A percentile compares a stretch with the other conserved stretches of the same genome.
phyloP scores from a whole-genome alignment of 495 filamentous ascomycete species.

The Penicillium dipodomyicola region DNA sequence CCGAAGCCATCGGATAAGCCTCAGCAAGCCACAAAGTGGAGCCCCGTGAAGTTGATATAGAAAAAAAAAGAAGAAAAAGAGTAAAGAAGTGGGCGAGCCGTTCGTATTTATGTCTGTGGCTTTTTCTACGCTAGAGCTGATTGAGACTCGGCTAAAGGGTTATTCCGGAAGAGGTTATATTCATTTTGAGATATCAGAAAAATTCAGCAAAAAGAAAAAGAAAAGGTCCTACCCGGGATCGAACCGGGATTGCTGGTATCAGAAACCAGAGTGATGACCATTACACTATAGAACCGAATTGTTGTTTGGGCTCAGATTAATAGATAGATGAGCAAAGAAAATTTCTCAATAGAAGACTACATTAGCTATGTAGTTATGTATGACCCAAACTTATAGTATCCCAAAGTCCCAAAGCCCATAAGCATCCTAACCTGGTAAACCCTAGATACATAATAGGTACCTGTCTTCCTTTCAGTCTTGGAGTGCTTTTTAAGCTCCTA shows the following conservation, averaged over 20 bases:
- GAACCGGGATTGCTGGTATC: conserved; percentile 42
- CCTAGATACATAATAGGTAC: too few species aligned
- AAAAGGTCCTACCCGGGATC: conserved; percentile 42
- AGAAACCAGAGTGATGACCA: conserved; percentile 39
- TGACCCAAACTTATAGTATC: too few species aligned
- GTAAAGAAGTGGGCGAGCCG: neutral
- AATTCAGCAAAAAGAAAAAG: conserved; percentile 1
- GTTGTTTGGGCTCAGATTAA: too few species aligned
- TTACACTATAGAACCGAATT: conserved; percentile 27
- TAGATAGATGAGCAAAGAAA: too few species aligned
- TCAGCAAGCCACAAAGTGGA: conserved; percentile 28
- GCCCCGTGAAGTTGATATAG: conserved; percentile 18
- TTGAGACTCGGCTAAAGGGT: conserved; percentile 1
- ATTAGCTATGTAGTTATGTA: too few species aligned
- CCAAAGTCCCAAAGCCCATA: too few species aligned
- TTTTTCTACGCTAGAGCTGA: conserved; percentile 14
- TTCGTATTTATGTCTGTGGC: conserved; percentile 10
- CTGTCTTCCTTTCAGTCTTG: too few species aligned
- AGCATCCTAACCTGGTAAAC: too few species aligned
- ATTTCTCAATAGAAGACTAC: too few species aligned
- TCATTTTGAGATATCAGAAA: neutral
- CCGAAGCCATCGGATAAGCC: conserved; percentile 20
- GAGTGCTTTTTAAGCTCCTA: too few species aligned
- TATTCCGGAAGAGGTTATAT: neutral
- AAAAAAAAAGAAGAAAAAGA: conserved; percentile 12